phyloP scores from a whole-genome alignment of 2,329 filamentous ascomycete genomes.

The Verticillium klebahnii region DNA sequence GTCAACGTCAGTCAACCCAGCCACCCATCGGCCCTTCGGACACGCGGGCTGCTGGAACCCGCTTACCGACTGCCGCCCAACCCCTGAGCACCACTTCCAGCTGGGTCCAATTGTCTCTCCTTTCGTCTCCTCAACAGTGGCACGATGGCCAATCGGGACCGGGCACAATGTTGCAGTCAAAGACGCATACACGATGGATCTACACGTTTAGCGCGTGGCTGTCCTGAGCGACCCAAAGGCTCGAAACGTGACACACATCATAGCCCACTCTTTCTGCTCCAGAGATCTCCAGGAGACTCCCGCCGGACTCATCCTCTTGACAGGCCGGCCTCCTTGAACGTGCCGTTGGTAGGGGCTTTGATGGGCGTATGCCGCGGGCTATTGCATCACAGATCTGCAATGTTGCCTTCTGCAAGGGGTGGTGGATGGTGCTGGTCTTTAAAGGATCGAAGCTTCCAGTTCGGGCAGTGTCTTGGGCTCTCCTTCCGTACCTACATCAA shows the following conservation, averaged over 20 bases:
- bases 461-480: neutral
- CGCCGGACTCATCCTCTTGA: neutral
- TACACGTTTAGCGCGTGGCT: neutral
- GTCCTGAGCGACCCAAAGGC: neutral
- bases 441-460: neutral
- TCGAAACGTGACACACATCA: neutral
- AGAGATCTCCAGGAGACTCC: neutral
- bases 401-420: neutral
- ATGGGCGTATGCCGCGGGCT: neutral
- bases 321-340: neutral
- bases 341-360: neutral
- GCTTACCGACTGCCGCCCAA: neutral
- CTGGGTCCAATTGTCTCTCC: neutral
- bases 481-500: neutral
- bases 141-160: neutral
- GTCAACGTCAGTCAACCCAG: neutral
- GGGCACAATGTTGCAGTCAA: neutral
- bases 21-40: neutral
- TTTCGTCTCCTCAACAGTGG: neutral
- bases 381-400: slow-evolving; percentile 1
- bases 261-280: neutral
- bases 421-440: neutral
- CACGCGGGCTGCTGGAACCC: neutral
- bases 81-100: neutral
- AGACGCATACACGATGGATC: neutral